A percentile compares a stretch with the other conserved stretches of the same genome.
Evolutionary conservation across 1,284 basidiomycete genomes (phyloP).

Genomic region (Coniferiporia sulphurascens): DNA sequence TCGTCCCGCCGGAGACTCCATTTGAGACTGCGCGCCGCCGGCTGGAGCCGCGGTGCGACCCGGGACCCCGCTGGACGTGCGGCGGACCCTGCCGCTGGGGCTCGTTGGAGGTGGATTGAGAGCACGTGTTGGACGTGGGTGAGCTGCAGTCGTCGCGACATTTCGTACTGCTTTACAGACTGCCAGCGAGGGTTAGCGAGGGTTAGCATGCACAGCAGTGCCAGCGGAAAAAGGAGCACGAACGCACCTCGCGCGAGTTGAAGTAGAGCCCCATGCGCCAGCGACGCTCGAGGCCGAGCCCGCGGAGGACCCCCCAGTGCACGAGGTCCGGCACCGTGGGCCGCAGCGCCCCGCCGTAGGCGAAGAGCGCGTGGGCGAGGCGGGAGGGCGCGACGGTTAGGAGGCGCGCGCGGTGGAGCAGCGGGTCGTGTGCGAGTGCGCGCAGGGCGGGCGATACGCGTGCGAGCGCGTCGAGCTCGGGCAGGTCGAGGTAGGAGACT

Average conservation of each 20-base stretch:
- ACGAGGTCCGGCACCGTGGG: slow-evolving; percentile 62
- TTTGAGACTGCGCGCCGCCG: slow-evolving; percentile 50
- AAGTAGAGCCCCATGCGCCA: slow-evolving; percentile 62
- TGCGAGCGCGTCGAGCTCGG: slow-evolving; percentile 54
- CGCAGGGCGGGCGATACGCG: slow-evolving; percentile 42
- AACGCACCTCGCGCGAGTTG: slow-evolving; percentile 52
- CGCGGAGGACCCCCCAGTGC: slow-evolving; percentile 61
- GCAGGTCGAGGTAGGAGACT: slow-evolving; percentile 69
- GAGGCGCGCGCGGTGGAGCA: slow-evolving; percentile 55
- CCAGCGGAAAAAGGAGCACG: slow-evolving; percentile 2
- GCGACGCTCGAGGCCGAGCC: slow-evolving; percentile 55
- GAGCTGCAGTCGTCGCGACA: slow-evolving; percentile 43
- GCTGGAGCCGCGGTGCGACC: slow-evolving; percentile 50
- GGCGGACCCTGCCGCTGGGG: slow-evolving; percentile 28
- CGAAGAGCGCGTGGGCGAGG: slow-evolving; percentile 57
- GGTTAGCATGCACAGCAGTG: no score
- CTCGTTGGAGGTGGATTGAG: slow-evolving; percentile 41
- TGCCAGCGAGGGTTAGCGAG: slow-evolving; percentile 29
- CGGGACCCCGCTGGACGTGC: slow-evolving; percentile 25
- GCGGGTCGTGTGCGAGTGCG: slow-evolving; percentile 50
- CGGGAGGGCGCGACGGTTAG: slow-evolving; percentile 60
- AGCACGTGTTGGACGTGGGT: slow-evolving; percentile 44
- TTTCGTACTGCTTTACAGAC: slow-evolving; percentile 59
- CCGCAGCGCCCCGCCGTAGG: slow-evolving; percentile 48
- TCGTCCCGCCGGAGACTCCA: slow-evolving; percentile 55